phyloP scores from a whole-genome alignment of 148 eudicot genomes.

The Diospyros kaki region DNA sequence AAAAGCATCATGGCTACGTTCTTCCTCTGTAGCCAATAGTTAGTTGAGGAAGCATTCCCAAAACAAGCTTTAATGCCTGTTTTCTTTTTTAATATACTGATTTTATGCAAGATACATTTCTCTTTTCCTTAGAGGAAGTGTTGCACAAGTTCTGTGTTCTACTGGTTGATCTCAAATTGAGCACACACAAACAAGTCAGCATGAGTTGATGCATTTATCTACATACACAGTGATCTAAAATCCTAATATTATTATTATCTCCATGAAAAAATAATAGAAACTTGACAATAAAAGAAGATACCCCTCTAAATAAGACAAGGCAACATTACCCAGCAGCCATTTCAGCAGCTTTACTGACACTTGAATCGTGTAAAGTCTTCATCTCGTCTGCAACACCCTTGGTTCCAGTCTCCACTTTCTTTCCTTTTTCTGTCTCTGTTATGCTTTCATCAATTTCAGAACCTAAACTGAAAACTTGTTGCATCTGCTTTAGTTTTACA shows the following conservation, averaged over 20 bases:
- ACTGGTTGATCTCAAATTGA: not conserved
- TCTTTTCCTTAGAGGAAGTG: too few species aligned
- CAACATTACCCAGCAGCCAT: constrained; percentile 88
- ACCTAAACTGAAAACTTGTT: constrained; percentile 69
- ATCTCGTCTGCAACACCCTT: constrained; percentile 56
- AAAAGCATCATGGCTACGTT: too few species aligned
- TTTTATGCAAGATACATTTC: too few species aligned
- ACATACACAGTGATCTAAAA: not conserved
- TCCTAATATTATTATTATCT: too few species aligned
- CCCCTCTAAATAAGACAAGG: not conserved
- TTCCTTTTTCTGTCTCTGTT: constrained; percentile 64
- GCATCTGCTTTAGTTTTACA: constrained; percentile 81
- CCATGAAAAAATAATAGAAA: too few species aligned
- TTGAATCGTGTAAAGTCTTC: constrained; percentile 71
- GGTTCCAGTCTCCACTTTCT: constrained; percentile 59
- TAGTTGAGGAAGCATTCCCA: too few species aligned
- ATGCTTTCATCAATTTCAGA: constrained; percentile 47
- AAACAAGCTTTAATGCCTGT: too few species aligned
- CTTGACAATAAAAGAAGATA: not conserved
- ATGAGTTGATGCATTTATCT: not conserved
- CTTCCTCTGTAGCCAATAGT: too few species aligned
- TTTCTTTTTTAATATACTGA: too few species aligned
- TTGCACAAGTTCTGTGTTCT: not conserved
- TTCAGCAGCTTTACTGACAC: constrained; percentile 94
- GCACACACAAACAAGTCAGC: not conserved